These are phyloP conservation scores for Termitomyces titanicus DNA, from an alignment of 768 basidiomycete genomes.

Conservation along the genomic window DNA sequence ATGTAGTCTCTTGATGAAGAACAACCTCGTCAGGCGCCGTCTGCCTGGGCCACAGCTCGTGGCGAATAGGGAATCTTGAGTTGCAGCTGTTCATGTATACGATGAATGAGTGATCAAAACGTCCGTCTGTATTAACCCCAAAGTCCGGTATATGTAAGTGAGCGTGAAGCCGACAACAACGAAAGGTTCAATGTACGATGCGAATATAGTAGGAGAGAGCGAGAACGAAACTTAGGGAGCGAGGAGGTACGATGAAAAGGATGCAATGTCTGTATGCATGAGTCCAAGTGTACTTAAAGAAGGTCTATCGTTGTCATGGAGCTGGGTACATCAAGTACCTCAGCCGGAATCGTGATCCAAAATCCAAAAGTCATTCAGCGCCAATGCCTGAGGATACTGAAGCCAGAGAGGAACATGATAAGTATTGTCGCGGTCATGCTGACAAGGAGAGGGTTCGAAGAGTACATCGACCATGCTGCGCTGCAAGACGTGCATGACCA, in stretches of 20 bases:
- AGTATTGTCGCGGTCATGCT: slow-evolving; percentile 53
- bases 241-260: not conserved
- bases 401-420: slow-evolving; percentile 66
- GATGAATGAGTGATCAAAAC: too few species aligned
- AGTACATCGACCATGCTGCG: slow-evolving; percentile 30
- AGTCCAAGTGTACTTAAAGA: not conserved
- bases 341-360: slow-evolving; percentile 1
- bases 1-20: too few species aligned
- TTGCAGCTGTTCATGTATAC: too few species aligned
- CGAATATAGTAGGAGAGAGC: not conserved
- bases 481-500: slow-evolving; percentile 55
- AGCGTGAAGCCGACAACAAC: slow-evolving; percentile 2
- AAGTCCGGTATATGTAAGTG: slow-evolving; percentile 7
- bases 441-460: slow-evolving; percentile 52
- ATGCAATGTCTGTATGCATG: not conserved
- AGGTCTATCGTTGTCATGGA: not conserved
- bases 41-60: too few species aligned
- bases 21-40: too few species aligned
- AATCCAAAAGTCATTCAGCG: not conserved
- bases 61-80: too few species aligned
- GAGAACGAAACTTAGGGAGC: not conserved
- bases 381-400: slow-evolving; percentile 43
- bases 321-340: not conserved
- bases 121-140: slow-evolving; percentile 9
- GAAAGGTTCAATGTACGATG: not conserved